Conservation (phyloP, 179 eudicot genomes). For the Beta corolliflora region DNA sequence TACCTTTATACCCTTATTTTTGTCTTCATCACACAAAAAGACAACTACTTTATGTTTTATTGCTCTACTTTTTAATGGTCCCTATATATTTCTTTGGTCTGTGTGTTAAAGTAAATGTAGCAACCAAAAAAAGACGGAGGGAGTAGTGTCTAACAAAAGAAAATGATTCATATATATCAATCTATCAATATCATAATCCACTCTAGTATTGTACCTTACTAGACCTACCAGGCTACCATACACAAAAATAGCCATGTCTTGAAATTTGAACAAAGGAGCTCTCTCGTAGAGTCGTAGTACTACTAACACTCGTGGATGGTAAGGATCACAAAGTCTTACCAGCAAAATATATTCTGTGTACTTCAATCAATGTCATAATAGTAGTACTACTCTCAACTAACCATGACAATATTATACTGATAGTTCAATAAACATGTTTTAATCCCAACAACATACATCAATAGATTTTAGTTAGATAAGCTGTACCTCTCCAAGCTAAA, state of each 20-base stretch:
- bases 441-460: neutral
- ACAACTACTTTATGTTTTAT: too few species aligned
- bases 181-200: too few species aligned
- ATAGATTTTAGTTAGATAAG: constrained; percentile 26
- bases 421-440: neutral
- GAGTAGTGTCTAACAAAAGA: too few species aligned
- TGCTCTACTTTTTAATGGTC: too few species aligned
- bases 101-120: too few species aligned
- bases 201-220: neutral
- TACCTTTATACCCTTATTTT: too few species aligned
- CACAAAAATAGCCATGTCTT: neutral
- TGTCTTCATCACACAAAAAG: too few species aligned
- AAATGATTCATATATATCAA: too few species aligned
- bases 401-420: neutral
- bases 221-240: neutral
- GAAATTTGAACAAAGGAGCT: neutral
- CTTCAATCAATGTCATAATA: neutral
- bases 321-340: neutral
- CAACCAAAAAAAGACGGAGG: too few species aligned
- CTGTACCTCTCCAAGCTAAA: constrained; percentile 21
- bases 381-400: neutral
- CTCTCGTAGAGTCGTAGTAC: neutral
- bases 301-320: neutral
- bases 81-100: too few species aligned
- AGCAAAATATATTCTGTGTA: neutral